Evolutionary conservation across 2,329 filamentous ascomycete genomes (phyloP).

Genomic region (Fusarium albosuccineum): DNA sequence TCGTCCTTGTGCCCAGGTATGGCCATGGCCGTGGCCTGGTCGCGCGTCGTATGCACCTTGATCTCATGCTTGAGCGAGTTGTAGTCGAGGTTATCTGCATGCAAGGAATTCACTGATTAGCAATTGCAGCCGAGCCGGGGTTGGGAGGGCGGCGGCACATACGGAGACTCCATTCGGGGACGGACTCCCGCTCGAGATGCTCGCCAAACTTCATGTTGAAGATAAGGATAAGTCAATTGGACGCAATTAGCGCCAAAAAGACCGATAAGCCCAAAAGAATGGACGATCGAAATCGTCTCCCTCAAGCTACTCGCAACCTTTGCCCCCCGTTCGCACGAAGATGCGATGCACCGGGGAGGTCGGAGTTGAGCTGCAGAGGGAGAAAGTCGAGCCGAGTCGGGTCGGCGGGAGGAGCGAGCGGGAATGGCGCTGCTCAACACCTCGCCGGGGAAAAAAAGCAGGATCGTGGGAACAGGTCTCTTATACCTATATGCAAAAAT

Average conservation of each 20-base stretch:
- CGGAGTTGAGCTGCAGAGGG: constrained; percentile 18
- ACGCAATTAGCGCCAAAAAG: not conserved
- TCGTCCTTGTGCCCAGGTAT: constrained; percentile 79
- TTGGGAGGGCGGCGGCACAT: constrained; percentile 49
- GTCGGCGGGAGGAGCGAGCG: constrained; percentile 29
- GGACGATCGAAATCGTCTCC: constrained; percentile 10
- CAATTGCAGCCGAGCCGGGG: not conserved
- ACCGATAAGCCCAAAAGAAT: constrained; percentile 1
- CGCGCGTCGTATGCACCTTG: constrained; percentile 80
- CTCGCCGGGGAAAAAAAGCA: not conserved
- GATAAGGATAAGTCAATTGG: constrained; percentile 15
- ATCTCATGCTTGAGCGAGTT: constrained; percentile 88
- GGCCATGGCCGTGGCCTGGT: constrained; percentile 76
- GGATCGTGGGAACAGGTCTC: constrained; percentile 3
- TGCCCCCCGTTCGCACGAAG: not conserved
- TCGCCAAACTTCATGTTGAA: constrained; percentile 57
- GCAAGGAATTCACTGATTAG: constrained; percentile 16
- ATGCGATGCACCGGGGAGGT: constrained; percentile 11
- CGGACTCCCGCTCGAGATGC: constrained; percentile 79
- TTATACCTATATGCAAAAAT: constrained; percentile 22
- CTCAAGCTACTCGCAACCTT: constrained; percentile 14
- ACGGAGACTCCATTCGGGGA: constrained; percentile 86
- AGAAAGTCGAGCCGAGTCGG: constrained; percentile 19
- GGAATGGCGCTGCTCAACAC: constrained; percentile 27
- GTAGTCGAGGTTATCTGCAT: constrained; percentile 88